Percentiles rank a stretch among this genome's conserved stretches.
Conservation (phyloP, 2,329 filamentous ascomycete species). For the Pyrenochaeta sp. region DNA sequence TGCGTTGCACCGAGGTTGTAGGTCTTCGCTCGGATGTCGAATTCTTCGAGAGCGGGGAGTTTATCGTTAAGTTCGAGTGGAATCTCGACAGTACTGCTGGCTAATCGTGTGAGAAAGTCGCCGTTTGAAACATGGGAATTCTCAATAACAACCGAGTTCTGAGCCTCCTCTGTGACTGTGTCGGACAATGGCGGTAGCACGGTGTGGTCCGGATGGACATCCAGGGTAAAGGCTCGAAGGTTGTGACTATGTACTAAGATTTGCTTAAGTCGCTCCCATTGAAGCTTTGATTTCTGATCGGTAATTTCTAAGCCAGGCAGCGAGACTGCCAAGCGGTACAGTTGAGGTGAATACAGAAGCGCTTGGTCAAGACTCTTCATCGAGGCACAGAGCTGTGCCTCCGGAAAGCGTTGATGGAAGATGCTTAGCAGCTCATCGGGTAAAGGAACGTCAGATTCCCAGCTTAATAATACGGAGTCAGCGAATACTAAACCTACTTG, state of each 20-base stretch:
- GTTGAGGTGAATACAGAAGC: conserved; percentile 12
- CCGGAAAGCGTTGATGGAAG: conserved; percentile 14
- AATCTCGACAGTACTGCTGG: conserved; percentile 11
- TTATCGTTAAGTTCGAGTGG: conserved; percentile 15
- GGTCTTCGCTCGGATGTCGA: conserved; percentile 13
- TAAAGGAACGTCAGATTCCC: conserved; percentile 18
- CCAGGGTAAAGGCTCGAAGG: conserved; percentile 15
- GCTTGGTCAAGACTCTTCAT: conserved; percentile 8
- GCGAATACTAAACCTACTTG: background rate
- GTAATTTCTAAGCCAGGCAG: conserved; percentile 8
- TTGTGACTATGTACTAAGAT: conserved; percentile 11
- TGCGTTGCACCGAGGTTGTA: conserved; percentile 20
- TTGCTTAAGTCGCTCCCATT: conserved; percentile 12
- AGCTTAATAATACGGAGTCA: conserved; percentile 8
- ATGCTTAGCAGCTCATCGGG: conserved; percentile 8
- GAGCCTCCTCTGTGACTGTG: background rate
- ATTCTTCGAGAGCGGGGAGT: conserved; percentile 16
- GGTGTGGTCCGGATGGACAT: conserved; percentile 13
- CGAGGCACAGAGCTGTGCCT: conserved; percentile 10
- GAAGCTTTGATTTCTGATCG: background rate
- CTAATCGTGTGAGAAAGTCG: background rate
- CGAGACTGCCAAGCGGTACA: conserved; percentile 16
- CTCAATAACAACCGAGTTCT: background rate
- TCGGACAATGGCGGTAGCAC: background rate
- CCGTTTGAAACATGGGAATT: background rate